phyloP scores from a whole-genome alignment of 2,329 filamentous ascomycete genomes.

The Trichophyton mentagrophytes region DNA sequence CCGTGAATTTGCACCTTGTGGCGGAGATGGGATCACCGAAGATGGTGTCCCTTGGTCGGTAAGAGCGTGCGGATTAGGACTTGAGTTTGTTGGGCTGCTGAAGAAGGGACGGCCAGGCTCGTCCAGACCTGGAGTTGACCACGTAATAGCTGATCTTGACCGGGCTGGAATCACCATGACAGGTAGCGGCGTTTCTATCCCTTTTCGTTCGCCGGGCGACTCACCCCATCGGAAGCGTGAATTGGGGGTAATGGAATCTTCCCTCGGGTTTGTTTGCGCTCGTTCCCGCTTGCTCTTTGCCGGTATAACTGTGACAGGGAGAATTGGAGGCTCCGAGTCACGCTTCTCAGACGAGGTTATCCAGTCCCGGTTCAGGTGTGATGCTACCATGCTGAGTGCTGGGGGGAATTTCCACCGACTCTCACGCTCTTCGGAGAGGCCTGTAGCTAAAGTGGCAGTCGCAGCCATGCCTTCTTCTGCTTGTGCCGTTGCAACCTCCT shows the following conservation, averaged over 20 bases:
- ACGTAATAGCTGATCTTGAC: constrained; percentile 38
- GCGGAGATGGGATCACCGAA: not conserved
- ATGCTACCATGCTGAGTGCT: constrained; percentile 35
- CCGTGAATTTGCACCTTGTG: not conserved
- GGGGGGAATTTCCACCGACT: constrained; percentile 34
- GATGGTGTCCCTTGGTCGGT: not conserved
- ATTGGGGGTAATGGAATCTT: not conserved
- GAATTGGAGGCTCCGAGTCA: constrained; percentile 24
- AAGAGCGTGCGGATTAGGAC: not conserved
- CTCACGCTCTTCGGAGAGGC: constrained; percentile 32
- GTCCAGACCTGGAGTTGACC: constrained; percentile 32
- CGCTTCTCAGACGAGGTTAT: constrained; percentile 26
- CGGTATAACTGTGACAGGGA: constrained; percentile 50
- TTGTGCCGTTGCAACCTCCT: constrained; percentile 46
- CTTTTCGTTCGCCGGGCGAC: constrained; percentile 15
- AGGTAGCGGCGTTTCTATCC: constrained; percentile 28
- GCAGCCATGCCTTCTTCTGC: constrained; percentile 24
- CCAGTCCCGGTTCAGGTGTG: constrained; percentile 37
- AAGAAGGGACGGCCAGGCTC: not conserved
- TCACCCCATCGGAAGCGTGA: constrained; percentile 4
- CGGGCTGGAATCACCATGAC: constrained; percentile 50
- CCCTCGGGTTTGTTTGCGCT: not conserved
- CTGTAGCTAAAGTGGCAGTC: constrained; percentile 10
- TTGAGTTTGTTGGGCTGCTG: not conserved
- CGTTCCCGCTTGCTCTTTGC: constrained; percentile 25